phyloP scores from a whole-genome alignment of 306 rosid genomes.

The Astragalus membranaceus region DNA sequence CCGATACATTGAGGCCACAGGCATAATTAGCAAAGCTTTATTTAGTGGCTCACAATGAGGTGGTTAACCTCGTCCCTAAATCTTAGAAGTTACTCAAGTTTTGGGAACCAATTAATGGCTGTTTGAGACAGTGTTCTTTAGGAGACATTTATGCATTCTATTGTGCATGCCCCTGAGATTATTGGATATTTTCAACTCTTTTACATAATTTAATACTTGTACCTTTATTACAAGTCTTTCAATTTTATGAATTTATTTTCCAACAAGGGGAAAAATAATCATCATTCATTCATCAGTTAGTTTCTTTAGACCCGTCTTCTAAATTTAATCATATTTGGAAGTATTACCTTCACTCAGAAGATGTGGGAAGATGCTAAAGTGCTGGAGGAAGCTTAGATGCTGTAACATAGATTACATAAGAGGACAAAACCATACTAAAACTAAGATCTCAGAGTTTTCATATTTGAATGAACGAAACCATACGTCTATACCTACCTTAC shows the following conservation, averaged over 20 bases:
- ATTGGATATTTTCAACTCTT: background rate
- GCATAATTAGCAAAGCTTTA: conserved; percentile 70
- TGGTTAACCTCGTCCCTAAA: background rate
- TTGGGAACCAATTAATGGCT: conserved; percentile 1
- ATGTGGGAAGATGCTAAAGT: background rate
- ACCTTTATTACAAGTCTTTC: background rate
- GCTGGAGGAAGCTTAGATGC: too few relatives aligned
- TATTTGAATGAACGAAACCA: background rate
- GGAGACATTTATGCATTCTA: background rate
- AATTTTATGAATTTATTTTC: background rate
- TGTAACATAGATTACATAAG: too few relatives aligned
- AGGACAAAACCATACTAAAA: too few relatives aligned
- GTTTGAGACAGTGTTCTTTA: background rate
- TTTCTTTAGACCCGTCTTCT: background rate
- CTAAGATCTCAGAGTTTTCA: background rate
- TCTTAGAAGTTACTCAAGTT: background rate
- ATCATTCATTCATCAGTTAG: background rate
- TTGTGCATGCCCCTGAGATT: background rate
- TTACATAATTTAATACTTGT: background rate
- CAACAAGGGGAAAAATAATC: background rate
- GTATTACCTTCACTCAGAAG: background rate
- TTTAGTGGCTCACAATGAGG: conserved; percentile 46
- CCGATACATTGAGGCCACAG: conserved; percentile 95
- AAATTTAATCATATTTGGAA: background rate
- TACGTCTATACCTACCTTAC: too few relatives aligned